phyloP scores from a whole-genome alignment of 2,329 filamentous ascomycete genomes.

The Nemania sp. region DNA sequence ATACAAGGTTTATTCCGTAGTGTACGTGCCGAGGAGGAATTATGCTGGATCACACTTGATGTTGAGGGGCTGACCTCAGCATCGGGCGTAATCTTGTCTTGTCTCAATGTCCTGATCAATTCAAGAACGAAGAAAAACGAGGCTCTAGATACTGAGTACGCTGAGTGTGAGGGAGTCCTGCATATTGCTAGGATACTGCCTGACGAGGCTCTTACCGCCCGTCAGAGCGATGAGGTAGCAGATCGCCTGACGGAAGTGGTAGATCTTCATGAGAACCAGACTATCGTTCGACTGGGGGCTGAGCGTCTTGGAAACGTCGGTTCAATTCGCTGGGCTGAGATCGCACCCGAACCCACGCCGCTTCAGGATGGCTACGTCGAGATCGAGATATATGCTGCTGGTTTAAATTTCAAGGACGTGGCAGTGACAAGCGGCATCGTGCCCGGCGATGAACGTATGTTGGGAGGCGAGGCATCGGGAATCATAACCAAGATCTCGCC shows the following conservation, averaged over 20 bases:
- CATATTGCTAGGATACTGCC: constrained; percentile 1
- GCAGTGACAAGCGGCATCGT: constrained; percentile 21
- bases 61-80: constrained; percentile 6
- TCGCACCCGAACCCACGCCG: not conserved
- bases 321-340: constrained; percentile 8
- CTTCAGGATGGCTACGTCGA: constrained; percentile 9
- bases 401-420: constrained; percentile 24
- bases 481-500: constrained; percentile 19
- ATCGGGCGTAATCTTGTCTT: not conserved
- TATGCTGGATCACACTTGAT: constrained; percentile 6
- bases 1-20: constrained; percentile 13
- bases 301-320: constrained; percentile 19
- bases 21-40: constrained; percentile 6
- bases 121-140: not conserved
- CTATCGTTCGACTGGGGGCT: not conserved
- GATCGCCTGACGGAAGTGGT: not conserved
- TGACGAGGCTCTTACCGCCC: not conserved
- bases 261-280: constrained; percentile 38
- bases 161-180: constrained; percentile 1
- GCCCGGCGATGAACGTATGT: constrained; percentile 12
- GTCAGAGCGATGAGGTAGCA: not conserved
- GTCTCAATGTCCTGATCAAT: not conserved
- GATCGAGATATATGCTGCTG: constrained; percentile 16
- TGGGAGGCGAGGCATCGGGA: constrained; percentile 32
- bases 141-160: not conserved